Base-by-base conservation (phyloP, 2,329 filamentous ascomycete genomes). In the Decorospora gaudefroyi region DNA sequence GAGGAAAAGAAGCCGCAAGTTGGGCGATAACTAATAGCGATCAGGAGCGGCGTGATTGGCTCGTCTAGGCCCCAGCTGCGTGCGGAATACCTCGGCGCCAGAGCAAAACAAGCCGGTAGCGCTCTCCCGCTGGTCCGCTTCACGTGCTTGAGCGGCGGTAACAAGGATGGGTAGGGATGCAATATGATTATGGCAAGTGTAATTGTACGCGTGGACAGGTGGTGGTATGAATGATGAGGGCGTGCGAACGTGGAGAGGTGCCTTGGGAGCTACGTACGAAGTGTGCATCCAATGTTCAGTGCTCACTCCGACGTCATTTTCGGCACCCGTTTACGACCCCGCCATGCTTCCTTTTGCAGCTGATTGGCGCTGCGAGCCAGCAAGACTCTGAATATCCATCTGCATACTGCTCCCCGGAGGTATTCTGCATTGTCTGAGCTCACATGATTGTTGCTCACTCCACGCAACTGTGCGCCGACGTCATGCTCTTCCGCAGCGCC, bases 21-120 rank as follows among this genome's bases (percentile, higher is more conserved):
- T 49, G 56, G 54, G 55, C 57, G 64, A 66, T 68, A 65, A 65
- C 59, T 67, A 65, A 64, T 65, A 52, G 53, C 49, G 56, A 67
- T 55, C 58, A 55, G 49, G 38, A 31, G 31, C 25, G 21, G 21
- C 12, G 21, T 68, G 66, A 69, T 69, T 69, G 66, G 66, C 51
- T 55, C 55, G 53, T 39, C 36, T 46, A 47, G 49, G 49, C 45
- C 47, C 36, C 35, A 54, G 58, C 59, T 54, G 51, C 34, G 44
- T 55, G 57, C 55, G 57, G 58, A 59, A 59, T 56, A 55, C 58
- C 58, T 62, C 60, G 57, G 59, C 53, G 58, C 46, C 50, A 51
- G 51, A 48, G 45, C 51, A 55, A 49, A 40, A 56, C 44, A 45
- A 34, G 37, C 43, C 58, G 59, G 58, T 49, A 51, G 55, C 47